Conservation (phyloP, 495 filamentous ascomycete genomes). For the Aspergillus egyptiacus region DNA sequence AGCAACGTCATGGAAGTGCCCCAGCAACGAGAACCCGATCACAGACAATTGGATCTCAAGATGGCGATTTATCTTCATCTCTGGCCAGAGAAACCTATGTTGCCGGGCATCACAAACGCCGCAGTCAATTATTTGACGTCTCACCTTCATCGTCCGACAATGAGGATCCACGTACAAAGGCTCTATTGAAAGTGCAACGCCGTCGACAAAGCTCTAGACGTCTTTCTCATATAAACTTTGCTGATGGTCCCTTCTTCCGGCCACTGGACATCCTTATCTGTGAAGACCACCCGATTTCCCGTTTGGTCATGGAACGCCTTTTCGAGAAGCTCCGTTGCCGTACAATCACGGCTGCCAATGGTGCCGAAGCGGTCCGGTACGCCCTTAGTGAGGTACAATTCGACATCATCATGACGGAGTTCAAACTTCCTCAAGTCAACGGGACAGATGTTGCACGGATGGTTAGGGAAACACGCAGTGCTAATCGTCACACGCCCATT, state of each 20-base stretch:
- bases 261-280: conserved; percentile 92
- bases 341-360: conserved; percentile 85
- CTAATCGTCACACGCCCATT: conserved; percentile 90
- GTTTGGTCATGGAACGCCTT: conserved; percentile 93
- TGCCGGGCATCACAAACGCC: conserved; percentile 75
- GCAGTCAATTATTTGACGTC: conserved; percentile 92
- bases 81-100: conserved; percentile 58
- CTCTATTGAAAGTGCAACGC: conserved; percentile 86
- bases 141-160: conserved; percentile 98
- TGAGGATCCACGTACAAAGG: conserved; percentile 85
- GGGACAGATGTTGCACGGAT: conserved; percentile 93
- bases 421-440: conserved; percentile 87
- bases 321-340: conserved; percentile 92
- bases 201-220: conserved; percentile 86
- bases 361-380: conserved; percentile 83
- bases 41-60: conserved; percentile 90
- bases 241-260: conserved; percentile 79
- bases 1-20: conserved; percentile 40
- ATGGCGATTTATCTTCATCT: conserved; percentile 56
- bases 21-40: conserved; percentile 63
- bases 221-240: conserved; percentile 78
- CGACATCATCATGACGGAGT: conserved; percentile 98
- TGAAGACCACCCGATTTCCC: conserved; percentile 96
- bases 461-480: conserved; percentile 91
- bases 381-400: conserved; percentile 88